Base-by-base conservation (phyloP, 257 asterid genomes). In the Penstemon davidsonii region DNA sequence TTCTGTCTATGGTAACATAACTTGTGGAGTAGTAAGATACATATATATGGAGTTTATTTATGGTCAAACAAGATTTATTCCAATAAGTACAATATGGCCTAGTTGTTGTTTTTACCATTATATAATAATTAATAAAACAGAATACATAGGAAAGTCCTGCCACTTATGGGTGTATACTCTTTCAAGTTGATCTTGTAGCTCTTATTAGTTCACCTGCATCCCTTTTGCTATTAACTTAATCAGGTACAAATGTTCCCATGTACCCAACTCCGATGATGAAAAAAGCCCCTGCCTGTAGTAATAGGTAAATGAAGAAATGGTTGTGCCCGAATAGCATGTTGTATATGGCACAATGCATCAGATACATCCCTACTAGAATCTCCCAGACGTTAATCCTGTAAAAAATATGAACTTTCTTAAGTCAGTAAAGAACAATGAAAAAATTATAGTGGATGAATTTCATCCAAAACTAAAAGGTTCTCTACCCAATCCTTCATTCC, bases 221-320 rank as follows among this genome's bases (percentile, higher is more conserved):
- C 63, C 38, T 36, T 12, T 49, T 65, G 33, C 8, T 41, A 39
- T 47, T 37, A 42, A 43, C 3, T 37, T 57, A 55, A 9, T 61
- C 33, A 1, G 94, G 88, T 66, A 89, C 88, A 37, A 88, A 77
- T 51, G 96, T 91, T 67, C 98, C 94, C 54, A 87, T 74, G 39
- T 77, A 82, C 25, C 96, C 91, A 58, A 85, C 12, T 66, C 98
- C 98, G 8, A 84, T 75, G 61, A 75, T 64, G 74, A 89, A 91
- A 84, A 91, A 91, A 7, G 98, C 96, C 45, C 73, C 79, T 52
- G 96, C 92, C 76, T 89, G 98, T 67, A 91, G 85, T 64, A 87
- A 56, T 51, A 91, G 88, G 75, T 91, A 91, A 43, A 91, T 65
- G 83, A 79, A 91, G 76, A 91, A 82, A 67, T 87, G 94, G 71